phyloP scores from a whole-genome alignment of 345 rosid genomes.

The Citrus glauca region DNA sequence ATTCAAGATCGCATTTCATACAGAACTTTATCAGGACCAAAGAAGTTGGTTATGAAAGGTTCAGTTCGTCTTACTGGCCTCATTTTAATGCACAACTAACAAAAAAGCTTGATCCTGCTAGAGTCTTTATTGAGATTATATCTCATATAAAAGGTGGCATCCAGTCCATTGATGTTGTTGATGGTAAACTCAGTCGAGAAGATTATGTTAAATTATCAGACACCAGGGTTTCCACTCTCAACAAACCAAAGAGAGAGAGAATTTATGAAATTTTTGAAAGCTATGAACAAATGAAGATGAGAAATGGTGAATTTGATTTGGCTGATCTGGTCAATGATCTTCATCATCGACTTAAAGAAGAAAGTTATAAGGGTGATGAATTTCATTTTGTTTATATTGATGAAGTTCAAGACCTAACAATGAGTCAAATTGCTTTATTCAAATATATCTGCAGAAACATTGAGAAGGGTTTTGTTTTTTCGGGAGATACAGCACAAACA shows the following conservation, averaged over 20 bases:
- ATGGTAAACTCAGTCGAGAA: slow-evolving; percentile 30
- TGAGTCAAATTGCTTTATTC: slow-evolving; percentile 51
- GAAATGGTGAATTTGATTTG: slow-evolving; percentile 46
- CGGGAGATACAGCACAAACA: slow-evolving; percentile 28
- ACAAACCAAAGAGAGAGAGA: slow-evolving; percentile 20
- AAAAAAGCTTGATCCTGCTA: slow-evolving; percentile 42
- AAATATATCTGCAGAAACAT: slow-evolving; percentile 37
- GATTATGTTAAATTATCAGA: slow-evolving; percentile 35
- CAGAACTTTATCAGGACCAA: slow-evolving; percentile 34
- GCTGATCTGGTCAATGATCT: slow-evolving; percentile 59
- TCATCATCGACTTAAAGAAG: slow-evolving; percentile 32
- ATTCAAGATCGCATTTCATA: slow-evolving; percentile 18
- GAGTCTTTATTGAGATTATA: slow-evolving; percentile 51
- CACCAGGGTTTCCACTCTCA: slow-evolving; percentile 36
- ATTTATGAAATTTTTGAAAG: slow-evolving; percentile 38
- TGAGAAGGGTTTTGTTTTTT: slow-evolving; percentile 45
- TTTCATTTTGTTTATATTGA: slow-evolving; percentile 56
- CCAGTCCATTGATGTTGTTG: slow-evolving; percentile 18
- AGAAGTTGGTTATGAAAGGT: slow-evolving; percentile 46
- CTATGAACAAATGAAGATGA: slow-evolving; percentile 44
- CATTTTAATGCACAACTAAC: slow-evolving; percentile 32
- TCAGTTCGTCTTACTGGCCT: slow-evolving; percentile 49
- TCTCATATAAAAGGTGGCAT: slow-evolving; percentile 55
- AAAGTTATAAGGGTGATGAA: slow-evolving; percentile 26
- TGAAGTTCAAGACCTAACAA: slow-evolving; percentile 63